Evolutionary conservation across 148 eudicot species (phyloP), one percentile per base, ranked within the genome.

Genomic region (Rhododendron vialii): DNA sequence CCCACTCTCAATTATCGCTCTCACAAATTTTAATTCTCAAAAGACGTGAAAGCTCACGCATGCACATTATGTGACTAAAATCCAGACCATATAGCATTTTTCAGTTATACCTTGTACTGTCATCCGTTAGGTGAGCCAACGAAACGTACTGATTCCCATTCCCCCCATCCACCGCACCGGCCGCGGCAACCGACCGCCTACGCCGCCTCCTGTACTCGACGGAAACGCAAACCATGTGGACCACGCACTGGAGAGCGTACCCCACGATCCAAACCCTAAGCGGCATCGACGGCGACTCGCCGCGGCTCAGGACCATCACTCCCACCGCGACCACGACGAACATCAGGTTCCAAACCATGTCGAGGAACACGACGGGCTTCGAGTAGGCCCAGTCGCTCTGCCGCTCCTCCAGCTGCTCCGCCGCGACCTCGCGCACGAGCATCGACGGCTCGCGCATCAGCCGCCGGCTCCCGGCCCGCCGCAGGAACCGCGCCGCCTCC

Each of bases 371-470:
- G 2, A 95, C 89, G 12, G 98, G 96, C 28, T 81, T 86, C 45
- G 95, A 94, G 75, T 92, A 91, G 2, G 95, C 96, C 96, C 98
- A 95, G 48, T 93, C 96, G 59, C 87, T 88, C 86, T 93, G 95
- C 33, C 98, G 78, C 86, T 90, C 95, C 50, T 95, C 96, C 13
- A 95, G 91, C 77, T 92, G 92, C 73, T 90, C 93, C 2, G 95
- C 96, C 9, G 96, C 98, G 5, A 94, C 88, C 81, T 95, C 96
- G 1, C 98, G 83, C 5, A 94, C 98, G 6, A 92, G 84, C 86
- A 95, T 87, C 3, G 98, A 94, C 28, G 94, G 93, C 47, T 87
- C 92, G 14, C 90, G 65, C 92, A 93, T 86, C 57, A 88, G 18
- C 41, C 93, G 88, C 13, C 93, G 89, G 78, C 89, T 81, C 83